Conservation (phyloP, 2,329 filamentous ascomycete species). For the Zymoseptoria pseudotritici region DNA sequence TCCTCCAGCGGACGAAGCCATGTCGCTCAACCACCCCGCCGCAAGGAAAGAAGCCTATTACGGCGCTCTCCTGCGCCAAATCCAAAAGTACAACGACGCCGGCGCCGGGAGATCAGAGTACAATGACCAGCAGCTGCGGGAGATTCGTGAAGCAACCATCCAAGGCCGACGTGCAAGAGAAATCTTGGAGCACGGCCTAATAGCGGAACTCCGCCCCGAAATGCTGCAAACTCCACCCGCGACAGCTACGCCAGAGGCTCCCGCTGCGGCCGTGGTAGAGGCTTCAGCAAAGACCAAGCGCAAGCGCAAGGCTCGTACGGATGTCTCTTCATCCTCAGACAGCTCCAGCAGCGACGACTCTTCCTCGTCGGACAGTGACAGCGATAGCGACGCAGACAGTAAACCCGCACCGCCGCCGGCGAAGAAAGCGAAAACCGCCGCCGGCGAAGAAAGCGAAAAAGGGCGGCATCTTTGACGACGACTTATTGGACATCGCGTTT, state of each 20-base stretch:
- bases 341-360: constrained; percentile 4
- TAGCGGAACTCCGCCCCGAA: constrained; percentile 3
- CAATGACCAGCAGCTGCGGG: constrained; percentile 8
- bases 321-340: background rate
- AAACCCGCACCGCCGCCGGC: background rate
- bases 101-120: constrained; percentile 9
- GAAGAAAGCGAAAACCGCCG: background rate
- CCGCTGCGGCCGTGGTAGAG: background rate
- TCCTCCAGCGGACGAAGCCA: constrained; percentile 5
- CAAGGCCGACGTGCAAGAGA: constrained; percentile 8
- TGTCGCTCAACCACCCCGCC: constrained; percentile 8
- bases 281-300: background rate
- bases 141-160: constrained; percentile 5
- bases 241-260: background rate
- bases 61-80: constrained; percentile 3
- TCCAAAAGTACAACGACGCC: constrained; percentile 7
- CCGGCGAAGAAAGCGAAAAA: background rate
- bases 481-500: constrained; percentile 2
- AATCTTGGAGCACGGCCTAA: constrained; percentile 3
- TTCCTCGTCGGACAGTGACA: background rate
- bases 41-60: constrained; percentile 9
- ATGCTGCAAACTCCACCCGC: background rate
- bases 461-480: constrained; percentile 1
- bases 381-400: background rate
- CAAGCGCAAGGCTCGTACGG: background rate